A percentile compares a stretch with the other conserved stretches of the same genome.
phyloP scores from a whole-genome alignment of 805 yeast species.

The Limtongia smithiae region DNA sequence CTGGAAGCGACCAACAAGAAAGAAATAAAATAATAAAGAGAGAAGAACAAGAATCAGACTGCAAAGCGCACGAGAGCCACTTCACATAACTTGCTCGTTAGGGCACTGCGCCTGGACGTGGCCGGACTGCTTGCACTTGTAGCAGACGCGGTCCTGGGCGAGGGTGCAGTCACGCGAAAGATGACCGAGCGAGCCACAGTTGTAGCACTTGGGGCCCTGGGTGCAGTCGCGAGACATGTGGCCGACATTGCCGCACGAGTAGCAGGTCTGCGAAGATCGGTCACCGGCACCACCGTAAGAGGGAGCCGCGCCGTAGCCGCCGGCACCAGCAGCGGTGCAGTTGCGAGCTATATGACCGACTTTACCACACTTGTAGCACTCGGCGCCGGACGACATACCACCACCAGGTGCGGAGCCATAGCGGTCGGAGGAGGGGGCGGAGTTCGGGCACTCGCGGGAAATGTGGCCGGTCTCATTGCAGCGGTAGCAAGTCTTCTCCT shows the following conservation, averaged over 20 bases:
- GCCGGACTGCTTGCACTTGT: constrained; percentile 74
- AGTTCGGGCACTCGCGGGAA: constrained; percentile 70
- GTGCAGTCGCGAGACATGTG: constrained; percentile 84
- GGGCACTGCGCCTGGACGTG: constrained; percentile 90
- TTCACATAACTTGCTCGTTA: constrained; percentile 22
- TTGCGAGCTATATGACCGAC: constrained; percentile 86
- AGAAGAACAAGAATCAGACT: not conserved
- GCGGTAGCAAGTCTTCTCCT: constrained; percentile 85
- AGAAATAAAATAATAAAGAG: not conserved
- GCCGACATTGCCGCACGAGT: constrained; percentile 84
- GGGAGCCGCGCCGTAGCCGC: constrained; percentile 41
- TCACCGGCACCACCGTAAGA: constrained; percentile 86
- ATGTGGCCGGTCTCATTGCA: constrained; percentile 91
- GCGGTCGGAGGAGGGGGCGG: constrained; percentile 45
- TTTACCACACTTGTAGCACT: constrained; percentile 91
- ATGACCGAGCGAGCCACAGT: constrained; percentile 87
- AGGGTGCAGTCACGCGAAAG: constrained; percentile 76
- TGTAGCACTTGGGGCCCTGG: constrained; percentile 73
- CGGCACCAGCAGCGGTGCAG: constrained; percentile 51
- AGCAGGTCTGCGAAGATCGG: constrained; percentile 86
- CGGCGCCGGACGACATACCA: constrained; percentile 44
- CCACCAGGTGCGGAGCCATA: constrained; percentile 17
- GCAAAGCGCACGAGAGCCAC: not conserved
- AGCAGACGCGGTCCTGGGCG: constrained; percentile 59
- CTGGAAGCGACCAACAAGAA: not conserved